Evolutionary conservation across 768 basidiomycete species (phyloP).

Genomic region (Glaciozyma antarctica): DNA sequence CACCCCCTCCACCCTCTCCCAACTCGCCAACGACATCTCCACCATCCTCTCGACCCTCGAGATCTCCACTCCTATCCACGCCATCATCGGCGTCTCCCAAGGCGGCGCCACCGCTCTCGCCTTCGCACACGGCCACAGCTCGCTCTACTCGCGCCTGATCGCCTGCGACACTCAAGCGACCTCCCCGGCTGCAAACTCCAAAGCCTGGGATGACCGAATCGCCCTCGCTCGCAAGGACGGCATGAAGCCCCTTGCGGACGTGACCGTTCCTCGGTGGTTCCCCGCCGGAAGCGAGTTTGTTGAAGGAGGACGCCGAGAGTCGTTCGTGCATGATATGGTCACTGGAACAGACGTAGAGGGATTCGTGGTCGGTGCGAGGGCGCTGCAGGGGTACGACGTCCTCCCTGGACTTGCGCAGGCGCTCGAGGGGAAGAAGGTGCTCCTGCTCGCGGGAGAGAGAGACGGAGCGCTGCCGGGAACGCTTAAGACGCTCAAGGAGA

Average conservation of each 20-base stretch:
- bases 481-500: constrained; percentile 30
- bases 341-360: constrained; percentile 35
- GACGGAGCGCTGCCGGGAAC: constrained; percentile 38
- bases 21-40: constrained; percentile 37
- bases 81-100: constrained; percentile 40
- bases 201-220: constrained; percentile 40
- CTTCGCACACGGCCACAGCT: constrained; percentile 36
- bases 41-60: constrained; percentile 34
- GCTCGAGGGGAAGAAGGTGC: constrained; percentile 33
- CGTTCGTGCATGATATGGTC: constrained; percentile 34
- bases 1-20: constrained; percentile 33
- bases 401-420: constrained; percentile 32
- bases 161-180: constrained; percentile 39
- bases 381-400: constrained; percentile 39
- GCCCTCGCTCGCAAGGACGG: constrained; percentile 32
- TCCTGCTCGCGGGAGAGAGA: constrained; percentile 38
- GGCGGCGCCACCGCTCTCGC: constrained; percentile 39
- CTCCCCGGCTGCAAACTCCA: constrained; percentile 36
- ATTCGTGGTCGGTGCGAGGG: constrained; percentile 36
- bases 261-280: constrained; percentile 39
- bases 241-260: constrained; percentile 36
- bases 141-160: constrained; percentile 31
- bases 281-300: constrained; percentile 31
- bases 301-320: constrained; percentile 27
- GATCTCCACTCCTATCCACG: constrained; percentile 34